Evolutionary conservation across 1,284 basidiomycete species (phyloP), one percentile per base, ranked within the genome.

Genomic region (Trichosporon faecale): DNA sequence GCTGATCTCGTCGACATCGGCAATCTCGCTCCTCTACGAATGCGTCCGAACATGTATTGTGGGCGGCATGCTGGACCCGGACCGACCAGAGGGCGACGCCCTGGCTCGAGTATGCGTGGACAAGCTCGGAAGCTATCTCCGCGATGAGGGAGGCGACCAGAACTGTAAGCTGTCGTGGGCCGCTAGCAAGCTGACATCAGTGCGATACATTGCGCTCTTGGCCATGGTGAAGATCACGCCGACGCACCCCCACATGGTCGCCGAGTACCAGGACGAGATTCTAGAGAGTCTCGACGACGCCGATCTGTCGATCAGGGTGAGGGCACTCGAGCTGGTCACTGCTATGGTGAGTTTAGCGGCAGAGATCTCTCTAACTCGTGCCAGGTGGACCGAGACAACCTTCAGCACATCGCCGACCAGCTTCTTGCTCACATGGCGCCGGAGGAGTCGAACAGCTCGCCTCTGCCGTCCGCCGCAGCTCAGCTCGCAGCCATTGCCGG

Each of bases 41-140:
- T 99, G 96, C 82, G 96, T 99, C 0, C 92, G 95, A 77, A 98
- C 97, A 1, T 96, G 95, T 78, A 98, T 99, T 76, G 94, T 93
- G 14, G 96, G 97, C 11, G 94, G 93, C 4, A 98, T 99, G 94
- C 87, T 99, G 8, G 90, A 91, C 73, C 91, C 91, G 1, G 75
- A 88, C 65, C 87, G 89, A 16, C 78, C 81, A 11, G 83, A 84
- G 29, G 94, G 93, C n/a, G 88, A 93, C 76, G 86, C 90, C 2
- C 86, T 99, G 49, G 97, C 97, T 0, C 86, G 88, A 72, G 90
- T 90, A 6, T 99, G 96, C 77, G 92, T 97, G 61, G 93, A 94
- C 46, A 99, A 99, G 82, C 86, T 99, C 23, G 93, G 95, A 9
- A 88, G 88, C 27, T 99, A 99, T 82, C 86, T 99, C 55, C 87